phyloP scores from a whole-genome alignment of 768 basidiomycete species.

The Lyophyllum atratum region DNA sequence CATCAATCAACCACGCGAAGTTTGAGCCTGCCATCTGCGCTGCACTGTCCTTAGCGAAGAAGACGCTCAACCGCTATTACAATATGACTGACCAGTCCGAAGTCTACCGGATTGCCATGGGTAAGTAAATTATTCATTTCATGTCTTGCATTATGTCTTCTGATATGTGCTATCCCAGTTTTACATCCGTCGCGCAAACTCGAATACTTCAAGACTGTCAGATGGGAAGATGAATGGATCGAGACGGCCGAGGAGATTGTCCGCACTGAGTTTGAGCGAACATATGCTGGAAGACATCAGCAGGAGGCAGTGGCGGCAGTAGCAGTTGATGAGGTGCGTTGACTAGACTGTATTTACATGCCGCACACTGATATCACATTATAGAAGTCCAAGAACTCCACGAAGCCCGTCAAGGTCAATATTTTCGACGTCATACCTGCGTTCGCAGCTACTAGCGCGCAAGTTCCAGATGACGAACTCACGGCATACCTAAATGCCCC shows the following conservation, averaged over 20 bases:
- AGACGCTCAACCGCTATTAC: conserved; percentile 31
- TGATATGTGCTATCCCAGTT: conserved; percentile 18
- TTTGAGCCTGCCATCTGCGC: conserved; percentile 20
- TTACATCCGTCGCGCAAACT: conserved; percentile 38
- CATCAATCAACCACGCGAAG: not conserved
- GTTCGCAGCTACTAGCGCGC: not conserved
- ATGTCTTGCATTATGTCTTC: no score
- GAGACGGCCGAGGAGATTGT: conserved; percentile 22
- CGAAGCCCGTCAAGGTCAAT: not conserved
- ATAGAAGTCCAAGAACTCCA: not conserved
- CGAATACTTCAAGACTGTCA: conserved; percentile 11
- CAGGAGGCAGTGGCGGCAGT: not conserved
- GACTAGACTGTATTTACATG: conserved; percentile 8
- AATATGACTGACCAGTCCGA: conserved; percentile 24
- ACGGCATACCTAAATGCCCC: conserved; percentile 15
- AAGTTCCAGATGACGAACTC: no score
- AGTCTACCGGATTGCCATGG: conserved; percentile 29
- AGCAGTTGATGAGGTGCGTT: not conserved
- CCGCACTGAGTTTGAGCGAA: conserved; percentile 17
- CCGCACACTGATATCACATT: not conserved
- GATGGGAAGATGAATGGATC: conserved; percentile 35
- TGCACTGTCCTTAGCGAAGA: conserved; percentile 22
- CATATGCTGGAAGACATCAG: not conserved
- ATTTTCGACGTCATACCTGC: not conserved
- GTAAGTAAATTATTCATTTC: conserved; percentile 12